Conservation (phyloP, 805 yeast species). For the Geotrichum ghanense region DNA sequence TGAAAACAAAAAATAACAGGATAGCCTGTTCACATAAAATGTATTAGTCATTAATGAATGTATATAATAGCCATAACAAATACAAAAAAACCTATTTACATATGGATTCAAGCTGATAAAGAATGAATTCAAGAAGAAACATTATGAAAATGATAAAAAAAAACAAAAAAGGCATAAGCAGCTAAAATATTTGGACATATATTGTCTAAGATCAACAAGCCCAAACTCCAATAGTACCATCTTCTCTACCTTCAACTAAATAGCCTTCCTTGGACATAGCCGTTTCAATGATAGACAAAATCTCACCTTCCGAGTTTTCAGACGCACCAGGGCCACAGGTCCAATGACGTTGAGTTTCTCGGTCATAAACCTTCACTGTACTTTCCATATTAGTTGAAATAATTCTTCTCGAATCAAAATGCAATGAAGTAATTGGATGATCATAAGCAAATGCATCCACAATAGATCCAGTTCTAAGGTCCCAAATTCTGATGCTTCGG, state of each 20-base stretch:
- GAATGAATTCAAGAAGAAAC: too few relatives aligned
- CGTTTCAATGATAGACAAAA: conserved; percentile 25
- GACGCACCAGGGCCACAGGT: conserved; percentile 35
- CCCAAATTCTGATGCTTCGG: conserved; percentile 60
- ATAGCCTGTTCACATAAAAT: too few relatives aligned
- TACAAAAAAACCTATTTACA: too few relatives aligned
- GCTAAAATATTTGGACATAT: background rate
- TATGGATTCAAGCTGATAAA: too few relatives aligned
- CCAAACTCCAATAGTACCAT: conserved; percentile 57
- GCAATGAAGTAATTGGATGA: conserved; percentile 41
- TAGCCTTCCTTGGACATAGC: conserved; percentile 53
- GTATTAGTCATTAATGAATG: conserved; percentile 1
- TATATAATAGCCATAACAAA: background rate
- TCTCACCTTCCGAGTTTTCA: conserved; percentile 16
- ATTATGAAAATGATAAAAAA: too few relatives aligned
- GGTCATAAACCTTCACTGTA: conserved; percentile 46
- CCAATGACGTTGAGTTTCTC: conserved; percentile 43
- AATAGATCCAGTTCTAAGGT: conserved; percentile 54
- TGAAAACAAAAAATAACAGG: too few relatives aligned
- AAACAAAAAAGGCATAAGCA: too few relatives aligned
- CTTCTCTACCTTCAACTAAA: conserved; percentile 49
- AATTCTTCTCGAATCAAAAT: conserved; percentile 47
- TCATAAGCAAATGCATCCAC: conserved; percentile 52
- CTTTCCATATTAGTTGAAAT: conserved; percentile 41
- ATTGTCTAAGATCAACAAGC: conserved; percentile 36